Base-by-base conservation (phyloP, 176 grass and related monocot species). In the Oryza longistaminata region DNA sequence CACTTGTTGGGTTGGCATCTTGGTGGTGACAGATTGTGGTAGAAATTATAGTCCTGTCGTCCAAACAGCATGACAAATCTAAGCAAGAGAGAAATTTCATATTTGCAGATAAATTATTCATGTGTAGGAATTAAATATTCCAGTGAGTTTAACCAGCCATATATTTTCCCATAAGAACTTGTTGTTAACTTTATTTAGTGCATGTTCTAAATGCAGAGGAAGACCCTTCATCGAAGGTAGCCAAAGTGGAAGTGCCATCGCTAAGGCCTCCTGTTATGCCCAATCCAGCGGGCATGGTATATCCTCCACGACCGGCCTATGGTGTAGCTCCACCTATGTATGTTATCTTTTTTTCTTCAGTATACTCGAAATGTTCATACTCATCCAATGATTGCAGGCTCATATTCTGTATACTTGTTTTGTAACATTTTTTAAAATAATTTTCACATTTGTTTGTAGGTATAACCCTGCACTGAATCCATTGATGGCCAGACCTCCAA, bases 311-410 rank as follows among this genome's bases (percentile, higher is more conserved):
- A 22, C 88, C 83, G 55, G 50, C 88, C 60, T 99, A 94, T 87
- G 90, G 86, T 84, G 75, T 92, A 64, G 62, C 91, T 22, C 91
- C 78, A 58, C 88, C 97, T 77, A 74, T 96, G 97, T 99, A 99
- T 60, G 86, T 37, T 75, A 60, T 83, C 53, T 81, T 24, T 77
- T 77, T 75, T 86, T 33, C 40, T 82, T 26, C 17, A 24, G 5
- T 79, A 24, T 83, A 60, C n/a, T 78, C 82, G 2, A 42, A 52
- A 58, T 53, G 10, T 21, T 50, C 73, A 74, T 55, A 1, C 40
- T 60, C 80, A 40, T n/a, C 40, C 1, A 62, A 64, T 68, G 39
- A 7, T 11, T 21, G 61, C 58, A 13, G 7, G 31, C 45, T 43
- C 27, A 49, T 65, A 64, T 22, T 60, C 6, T 77, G 15, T 5